Conservation (phyloP, 2,329 filamentous ascomycete genomes). For the Parascedosporium putredinis region DNA sequence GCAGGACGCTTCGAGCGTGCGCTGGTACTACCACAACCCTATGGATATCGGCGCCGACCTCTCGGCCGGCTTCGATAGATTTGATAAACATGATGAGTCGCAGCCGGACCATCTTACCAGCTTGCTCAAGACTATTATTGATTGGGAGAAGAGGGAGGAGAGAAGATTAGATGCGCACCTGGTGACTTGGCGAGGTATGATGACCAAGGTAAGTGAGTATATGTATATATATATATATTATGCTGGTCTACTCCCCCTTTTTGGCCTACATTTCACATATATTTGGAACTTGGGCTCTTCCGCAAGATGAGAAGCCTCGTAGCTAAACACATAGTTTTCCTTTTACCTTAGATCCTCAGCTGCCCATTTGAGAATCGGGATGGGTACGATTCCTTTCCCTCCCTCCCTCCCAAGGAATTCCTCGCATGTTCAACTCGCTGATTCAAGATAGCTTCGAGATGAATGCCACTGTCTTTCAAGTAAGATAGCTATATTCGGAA, state of each 20-base stretch:
- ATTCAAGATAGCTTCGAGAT: constrained; percentile 64
- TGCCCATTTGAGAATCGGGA: constrained; percentile 62
- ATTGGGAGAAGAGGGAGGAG: constrained; percentile 58
- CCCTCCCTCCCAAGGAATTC: no score
- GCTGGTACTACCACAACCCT: constrained; percentile 67
- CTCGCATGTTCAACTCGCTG: not conserved
- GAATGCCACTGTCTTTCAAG: constrained; percentile 88
- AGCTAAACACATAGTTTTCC: not conserved
- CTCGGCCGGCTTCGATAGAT: constrained; percentile 69
- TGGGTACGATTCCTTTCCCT: no score
- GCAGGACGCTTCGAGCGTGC: constrained; percentile 67
- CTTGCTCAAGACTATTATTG: constrained; percentile 64
- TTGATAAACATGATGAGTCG: constrained; percentile 72
- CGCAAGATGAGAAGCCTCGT: no score
- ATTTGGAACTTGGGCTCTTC: no score
- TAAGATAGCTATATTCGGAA: constrained; percentile 49
- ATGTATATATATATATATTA: no score
- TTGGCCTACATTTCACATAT: no score
- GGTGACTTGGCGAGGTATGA: constrained; percentile 94
- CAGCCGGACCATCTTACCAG: constrained; percentile 71
- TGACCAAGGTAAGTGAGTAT: constrained; percentile 65
- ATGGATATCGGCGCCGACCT: constrained; percentile 62
- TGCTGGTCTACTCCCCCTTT: no score
- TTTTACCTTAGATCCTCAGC: not conserved
- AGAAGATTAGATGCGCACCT: constrained; percentile 65